Percentiles rank a stretch among this genome's conserved stretches.
phyloP scores from a whole-genome alignment of 768 basidiomycete species.

The Rubroboletus satanas region DNA sequence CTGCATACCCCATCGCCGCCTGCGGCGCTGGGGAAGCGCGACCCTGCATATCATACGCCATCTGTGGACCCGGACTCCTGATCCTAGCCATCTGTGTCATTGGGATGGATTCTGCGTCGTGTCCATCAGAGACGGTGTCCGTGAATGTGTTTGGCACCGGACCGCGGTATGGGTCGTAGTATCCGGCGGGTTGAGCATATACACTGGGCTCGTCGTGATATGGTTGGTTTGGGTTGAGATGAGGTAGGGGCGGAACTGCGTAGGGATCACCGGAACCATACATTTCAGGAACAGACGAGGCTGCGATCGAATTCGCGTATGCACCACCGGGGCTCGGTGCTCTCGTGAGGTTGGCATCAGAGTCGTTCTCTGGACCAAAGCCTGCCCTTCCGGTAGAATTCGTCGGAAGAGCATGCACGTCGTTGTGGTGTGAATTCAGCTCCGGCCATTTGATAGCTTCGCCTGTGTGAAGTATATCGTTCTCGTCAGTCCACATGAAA shows the following conservation, averaged over 20 bases:
- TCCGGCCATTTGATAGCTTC: constrained; percentile 93
- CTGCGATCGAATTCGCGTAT: constrained; percentile 42
- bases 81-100: constrained; percentile 62
- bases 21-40: constrained; percentile 42
- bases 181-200: constrained; percentile 39
- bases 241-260: constrained; percentile 78
- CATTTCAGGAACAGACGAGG: constrained; percentile 44
- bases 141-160: constrained; percentile 66
- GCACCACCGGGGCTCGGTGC: constrained; percentile 43
- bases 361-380: constrained; percentile 56
- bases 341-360: constrained; percentile 55
- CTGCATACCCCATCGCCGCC: constrained; percentile 36
- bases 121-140: constrained; percentile 32
- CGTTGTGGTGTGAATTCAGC: constrained; percentile 59
- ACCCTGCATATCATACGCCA: constrained; percentile 36
- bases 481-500: constrained; percentile 6
- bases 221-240: constrained; percentile 72
- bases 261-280: constrained; percentile 58
- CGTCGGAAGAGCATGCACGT: constrained; percentile 64
- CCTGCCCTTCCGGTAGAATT: constrained; percentile 68
- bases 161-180: constrained; percentile 79
- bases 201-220: constrained; percentile 68
- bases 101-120: constrained; percentile 59
- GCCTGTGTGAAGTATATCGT: constrained; percentile 36
- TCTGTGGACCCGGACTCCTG: constrained; percentile 41